Conservation (phyloP, 441 rosid species). For the Pelargonium myrrhifolium region DNA sequence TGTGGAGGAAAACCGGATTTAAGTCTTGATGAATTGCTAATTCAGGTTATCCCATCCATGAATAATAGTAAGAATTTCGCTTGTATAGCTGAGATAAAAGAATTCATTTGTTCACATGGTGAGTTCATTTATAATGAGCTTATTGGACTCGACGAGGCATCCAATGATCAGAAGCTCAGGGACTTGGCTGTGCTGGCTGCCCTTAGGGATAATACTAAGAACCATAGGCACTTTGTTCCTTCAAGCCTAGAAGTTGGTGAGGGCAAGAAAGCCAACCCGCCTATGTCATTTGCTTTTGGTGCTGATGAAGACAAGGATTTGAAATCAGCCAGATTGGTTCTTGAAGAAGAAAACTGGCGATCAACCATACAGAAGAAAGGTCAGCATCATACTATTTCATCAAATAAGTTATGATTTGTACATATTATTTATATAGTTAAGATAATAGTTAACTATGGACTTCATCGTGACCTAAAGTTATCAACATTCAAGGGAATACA, state of each 20-base stretch:
- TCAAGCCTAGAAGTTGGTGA: background rate
- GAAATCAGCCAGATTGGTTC: background rate
- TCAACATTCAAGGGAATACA: too few species aligned
- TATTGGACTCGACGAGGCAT: background rate
- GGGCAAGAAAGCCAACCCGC: background rate
- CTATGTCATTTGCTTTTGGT: background rate
- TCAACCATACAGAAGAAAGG: conserved; percentile 1
- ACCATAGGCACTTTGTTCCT: background rate
- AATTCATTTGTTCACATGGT: background rate
- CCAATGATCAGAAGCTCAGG: background rate
- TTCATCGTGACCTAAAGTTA: background rate
- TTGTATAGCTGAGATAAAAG: conserved; percentile 16
- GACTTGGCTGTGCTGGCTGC: background rate
- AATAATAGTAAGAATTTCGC: conserved; percentile 49
- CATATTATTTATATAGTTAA: background rate
- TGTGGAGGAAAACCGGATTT: conserved; percentile 58
- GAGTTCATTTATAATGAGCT: conserved; percentile 2
- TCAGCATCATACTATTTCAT: background rate
- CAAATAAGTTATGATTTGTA: background rate
- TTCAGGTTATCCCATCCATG: conserved; percentile 60
- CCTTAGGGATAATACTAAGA: conserved; percentile 4
- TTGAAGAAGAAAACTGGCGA: conserved; percentile 7
- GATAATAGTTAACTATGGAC: too few species aligned
- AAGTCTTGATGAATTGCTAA: conserved; percentile 65
- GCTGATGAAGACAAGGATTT: conserved; percentile 2